Conservation (phyloP, 2,329 filamentous ascomycete genomes). For the Botrytis aclada region DNA sequence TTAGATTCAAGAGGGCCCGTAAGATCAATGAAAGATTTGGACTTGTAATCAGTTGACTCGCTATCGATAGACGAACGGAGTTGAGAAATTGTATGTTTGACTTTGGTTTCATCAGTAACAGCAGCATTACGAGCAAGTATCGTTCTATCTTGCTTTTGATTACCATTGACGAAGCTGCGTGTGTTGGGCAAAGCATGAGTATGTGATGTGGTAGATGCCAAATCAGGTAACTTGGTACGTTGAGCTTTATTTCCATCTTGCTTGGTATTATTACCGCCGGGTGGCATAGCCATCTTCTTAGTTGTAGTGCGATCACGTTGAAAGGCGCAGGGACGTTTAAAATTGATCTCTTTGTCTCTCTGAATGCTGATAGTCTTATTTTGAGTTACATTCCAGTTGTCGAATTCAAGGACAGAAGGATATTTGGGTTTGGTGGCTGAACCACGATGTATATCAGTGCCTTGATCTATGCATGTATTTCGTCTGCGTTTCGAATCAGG, state of each 20-base stretch:
- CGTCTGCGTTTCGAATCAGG: neutral
- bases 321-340: neutral
- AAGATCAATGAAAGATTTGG: neutral
- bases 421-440: neutral
- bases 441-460: neutral
- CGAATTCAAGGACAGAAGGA: neutral
- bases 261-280: neutral
- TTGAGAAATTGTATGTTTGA: neutral
- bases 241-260: neutral
- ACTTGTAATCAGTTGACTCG: neutral
- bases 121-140: neutral
- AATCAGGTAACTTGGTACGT: neutral
- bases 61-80: neutral
- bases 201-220: neutral
- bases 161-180: neutral
- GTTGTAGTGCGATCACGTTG: neutral
- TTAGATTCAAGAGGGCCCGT: neutral
- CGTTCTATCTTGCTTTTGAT: neutral
- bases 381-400: neutral
- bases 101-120: neutral
- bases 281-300: too few species aligned
- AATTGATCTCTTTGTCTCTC: accelerated
- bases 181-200: neutral
- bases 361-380: neutral
- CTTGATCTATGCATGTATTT: neutral